These are phyloP conservation scores for Puccinia polysora DNA, from an alignment of 1,284 basidiomycete genomes.

Conservation along the genomic window DNA sequence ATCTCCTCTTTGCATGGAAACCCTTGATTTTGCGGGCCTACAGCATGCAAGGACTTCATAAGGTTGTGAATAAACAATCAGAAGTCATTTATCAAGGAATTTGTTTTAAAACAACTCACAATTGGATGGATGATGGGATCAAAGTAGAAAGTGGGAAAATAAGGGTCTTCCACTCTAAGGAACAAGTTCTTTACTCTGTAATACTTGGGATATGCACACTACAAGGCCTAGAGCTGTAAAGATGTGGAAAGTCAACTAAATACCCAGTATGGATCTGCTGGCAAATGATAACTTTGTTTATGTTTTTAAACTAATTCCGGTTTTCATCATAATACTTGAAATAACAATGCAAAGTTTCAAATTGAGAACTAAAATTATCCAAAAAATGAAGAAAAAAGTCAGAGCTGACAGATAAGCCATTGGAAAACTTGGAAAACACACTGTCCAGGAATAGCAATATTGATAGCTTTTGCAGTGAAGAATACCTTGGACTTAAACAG, in stretches of 20 bases:
- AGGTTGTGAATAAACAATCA: slow-evolving; percentile 44
- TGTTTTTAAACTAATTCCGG: slow-evolving; percentile 99
- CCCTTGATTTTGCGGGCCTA: slow-evolving; percentile 73
- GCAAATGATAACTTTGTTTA: slow-evolving; percentile 98
- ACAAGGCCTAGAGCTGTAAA: slow-evolving; percentile 96
- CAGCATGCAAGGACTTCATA: slow-evolving; percentile 73
- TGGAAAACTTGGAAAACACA: slow-evolving; percentile 64
- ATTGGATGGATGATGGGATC: slow-evolving; percentile 85
- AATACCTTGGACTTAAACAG: slow-evolving; percentile 97
- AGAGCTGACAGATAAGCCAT: background rate
- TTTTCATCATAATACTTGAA: slow-evolving; percentile 98
- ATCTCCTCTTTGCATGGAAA: slow-evolving; percentile 84
- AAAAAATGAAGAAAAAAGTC: slow-evolving; percentile 56
- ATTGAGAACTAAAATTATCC: slow-evolving; percentile 20
- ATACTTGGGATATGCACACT: slow-evolving; percentile 81
- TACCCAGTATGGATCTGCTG: slow-evolving; percentile 99
- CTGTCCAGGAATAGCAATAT: slow-evolving; percentile 92
- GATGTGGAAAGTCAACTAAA: slow-evolving; percentile 97
- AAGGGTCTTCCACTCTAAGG: slow-evolving; percentile 97
- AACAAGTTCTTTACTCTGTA: slow-evolving; percentile 98
- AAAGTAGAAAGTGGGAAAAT: slow-evolving; percentile 99
- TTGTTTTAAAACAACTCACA: slow-evolving; percentile 48
- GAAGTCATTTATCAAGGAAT: slow-evolving; percentile 48
- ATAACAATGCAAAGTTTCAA: slow-evolving; percentile 62
- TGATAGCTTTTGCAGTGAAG: slow-evolving; percentile 78